Evolutionary conservation across 148 eudicot genomes (phyloP).

Genomic region (Limonium bicolor): DNA sequence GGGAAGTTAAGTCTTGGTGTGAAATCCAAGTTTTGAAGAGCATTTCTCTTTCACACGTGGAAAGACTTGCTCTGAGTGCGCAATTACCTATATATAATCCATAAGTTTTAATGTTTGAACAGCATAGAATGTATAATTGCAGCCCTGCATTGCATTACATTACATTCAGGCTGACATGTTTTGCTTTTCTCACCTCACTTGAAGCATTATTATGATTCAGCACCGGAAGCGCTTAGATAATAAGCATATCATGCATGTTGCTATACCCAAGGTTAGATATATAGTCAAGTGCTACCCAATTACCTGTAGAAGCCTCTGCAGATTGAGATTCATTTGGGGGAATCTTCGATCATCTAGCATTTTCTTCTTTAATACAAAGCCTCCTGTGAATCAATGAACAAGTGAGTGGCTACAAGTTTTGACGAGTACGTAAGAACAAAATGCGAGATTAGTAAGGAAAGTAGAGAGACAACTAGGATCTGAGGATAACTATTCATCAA

Average conservation of each 20-base stretch:
- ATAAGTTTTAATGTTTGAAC: too few relatives aligned
- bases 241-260: too few relatives aligned
- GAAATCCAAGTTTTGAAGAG: constrained; percentile 66
- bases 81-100: constrained; percentile 71
- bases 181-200: too few relatives aligned
- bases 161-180: too few relatives aligned
- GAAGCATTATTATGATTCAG: too few relatives aligned
- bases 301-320: constrained; percentile 95
- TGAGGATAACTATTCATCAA: too few relatives aligned
- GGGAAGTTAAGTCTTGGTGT: constrained; percentile 46
- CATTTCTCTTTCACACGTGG: constrained; percentile 85
- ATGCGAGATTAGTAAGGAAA: too few relatives aligned
- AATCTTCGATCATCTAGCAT: constrained; percentile 89
- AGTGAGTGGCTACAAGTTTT: background rate
- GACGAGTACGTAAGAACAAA: background rate
- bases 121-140: background rate
- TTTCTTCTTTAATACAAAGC: constrained; percentile 72
- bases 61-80: constrained; percentile 95
- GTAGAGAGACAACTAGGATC: background rate
- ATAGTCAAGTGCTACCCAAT: background rate
- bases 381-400: constrained; percentile 31
- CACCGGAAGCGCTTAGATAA: too few relatives aligned
- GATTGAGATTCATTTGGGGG: constrained; percentile 88
- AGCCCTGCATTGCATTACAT: background rate
- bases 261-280: background rate